These are phyloP conservation scores for Austroboletus niveus DNA, from an alignment of 1,284 basidiomycete genomes.

Conservation along the genomic window DNA sequence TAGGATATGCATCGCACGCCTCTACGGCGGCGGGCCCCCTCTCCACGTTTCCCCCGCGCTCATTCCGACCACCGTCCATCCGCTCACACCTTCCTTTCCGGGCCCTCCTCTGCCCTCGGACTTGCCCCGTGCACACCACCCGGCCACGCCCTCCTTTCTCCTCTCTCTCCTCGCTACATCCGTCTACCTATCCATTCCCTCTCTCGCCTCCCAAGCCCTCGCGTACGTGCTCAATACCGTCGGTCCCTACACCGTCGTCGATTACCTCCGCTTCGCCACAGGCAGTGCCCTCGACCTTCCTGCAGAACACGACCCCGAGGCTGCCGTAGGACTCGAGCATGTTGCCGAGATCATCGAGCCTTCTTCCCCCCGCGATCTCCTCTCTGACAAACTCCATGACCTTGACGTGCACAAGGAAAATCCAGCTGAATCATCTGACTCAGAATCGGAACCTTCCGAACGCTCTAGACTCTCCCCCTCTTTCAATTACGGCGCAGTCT, in stretches of 20 bases:
- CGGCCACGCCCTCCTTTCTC: slow-evolving; percentile 79
- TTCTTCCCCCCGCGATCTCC: slow-evolving; percentile 13
- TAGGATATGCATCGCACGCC: slow-evolving; percentile 78
- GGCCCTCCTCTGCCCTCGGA: slow-evolving; percentile 28
- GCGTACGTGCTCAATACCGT: slow-evolving; percentile 72
- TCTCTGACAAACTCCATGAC: slow-evolving; percentile 30
- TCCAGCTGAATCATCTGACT: slow-evolving; percentile 33
- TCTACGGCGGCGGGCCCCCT: slow-evolving; percentile 83
- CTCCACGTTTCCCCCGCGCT: slow-evolving; percentile 67
- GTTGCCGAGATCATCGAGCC: slow-evolving; percentile 52
- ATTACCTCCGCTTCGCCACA: slow-evolving; percentile 82
- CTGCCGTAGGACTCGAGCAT: slow-evolving; percentile 67
- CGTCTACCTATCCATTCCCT: slow-evolving; percentile 82
- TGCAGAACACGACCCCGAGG: slow-evolving; percentile 48
- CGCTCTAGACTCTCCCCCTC: slow-evolving; percentile 19
- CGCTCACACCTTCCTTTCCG: slow-evolving; percentile 67
- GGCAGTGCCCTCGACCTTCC: slow-evolving; percentile 67
- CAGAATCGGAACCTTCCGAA: slow-evolving; percentile 23
- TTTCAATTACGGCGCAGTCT: slow-evolving; percentile 79
- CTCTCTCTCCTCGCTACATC: slow-evolving; percentile 85
- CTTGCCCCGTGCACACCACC: slow-evolving; percentile 57
- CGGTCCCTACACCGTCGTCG: slow-evolving; percentile 74
- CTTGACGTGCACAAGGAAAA: slow-evolving; percentile 37
- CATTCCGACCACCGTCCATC: slow-evolving; percentile 62
- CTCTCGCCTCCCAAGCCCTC: slow-evolving; percentile 74